These are phyloP conservation scores for Paradendryphiella salina DNA, from an alignment of 2,329 filamentous ascomycete genomes.

Conservation along the genomic window DNA sequence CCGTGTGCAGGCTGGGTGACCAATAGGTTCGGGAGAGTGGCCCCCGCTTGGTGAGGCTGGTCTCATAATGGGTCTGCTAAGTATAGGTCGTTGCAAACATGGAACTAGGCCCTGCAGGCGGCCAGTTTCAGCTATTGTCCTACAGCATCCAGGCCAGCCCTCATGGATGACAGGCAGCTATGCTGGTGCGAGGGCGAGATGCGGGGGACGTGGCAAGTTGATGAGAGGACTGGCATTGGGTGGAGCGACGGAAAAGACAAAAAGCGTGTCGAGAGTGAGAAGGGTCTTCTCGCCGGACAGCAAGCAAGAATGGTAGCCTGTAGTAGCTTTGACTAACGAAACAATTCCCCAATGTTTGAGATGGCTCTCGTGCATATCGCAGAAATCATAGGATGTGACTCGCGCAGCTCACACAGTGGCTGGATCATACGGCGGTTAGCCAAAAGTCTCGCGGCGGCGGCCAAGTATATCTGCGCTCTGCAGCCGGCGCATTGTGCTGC, in stretches of 20 bases:
- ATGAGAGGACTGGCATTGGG: neutral
- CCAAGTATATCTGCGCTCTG: slow-evolving; percentile 16
- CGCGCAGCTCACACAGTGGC: slow-evolving; percentile 32
- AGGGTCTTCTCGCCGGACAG: neutral
- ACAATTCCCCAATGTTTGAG: slow-evolving; percentile 16
- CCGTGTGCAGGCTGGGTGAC: slow-evolving; percentile 12
- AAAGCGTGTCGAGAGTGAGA: too few species aligned
- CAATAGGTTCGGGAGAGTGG: slow-evolving; percentile 33
- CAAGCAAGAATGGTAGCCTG: slow-evolving; percentile 1
- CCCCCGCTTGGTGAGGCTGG: slow-evolving; percentile 30
- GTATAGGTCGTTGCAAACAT: slow-evolving; percentile 43
- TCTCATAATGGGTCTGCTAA: slow-evolving; percentile 35
- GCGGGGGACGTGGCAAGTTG: slow-evolving; percentile 1
- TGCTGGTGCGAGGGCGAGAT: neutral
- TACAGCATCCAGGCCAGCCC: slow-evolving; percentile 29
- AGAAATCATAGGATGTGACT: slow-evolving; percentile 35
- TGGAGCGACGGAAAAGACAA: neutral
- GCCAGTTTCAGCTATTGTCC: slow-evolving; percentile 40
- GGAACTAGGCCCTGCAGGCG: slow-evolving; percentile 40
- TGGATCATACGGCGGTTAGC: slow-evolving; percentile 30
- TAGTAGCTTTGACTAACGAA: slow-evolving; percentile 11
- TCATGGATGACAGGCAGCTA: slow-evolving; percentile 7
- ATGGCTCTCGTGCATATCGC: slow-evolving; percentile 21
- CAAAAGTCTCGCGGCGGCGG: slow-evolving; percentile 16
- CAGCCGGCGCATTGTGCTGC: slow-evolving; percentile 3